These are phyloP conservation scores for Boeremia exigua DNA, from an alignment of 2,329 filamentous ascomycete species.

Conservation along the genomic window DNA sequence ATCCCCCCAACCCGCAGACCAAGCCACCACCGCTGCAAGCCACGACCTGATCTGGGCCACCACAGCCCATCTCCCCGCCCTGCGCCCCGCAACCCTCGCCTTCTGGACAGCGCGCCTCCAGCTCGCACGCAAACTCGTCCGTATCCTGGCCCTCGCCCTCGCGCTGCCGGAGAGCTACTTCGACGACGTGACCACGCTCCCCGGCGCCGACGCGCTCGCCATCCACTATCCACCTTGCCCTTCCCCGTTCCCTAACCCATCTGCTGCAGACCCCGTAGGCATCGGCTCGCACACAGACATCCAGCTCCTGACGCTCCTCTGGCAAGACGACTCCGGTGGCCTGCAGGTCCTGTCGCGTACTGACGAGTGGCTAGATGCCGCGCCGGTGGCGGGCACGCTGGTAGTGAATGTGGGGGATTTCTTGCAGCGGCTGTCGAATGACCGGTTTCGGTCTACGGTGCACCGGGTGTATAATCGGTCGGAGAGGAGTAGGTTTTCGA, in stretches of 20 bases:
- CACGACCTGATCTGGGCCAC: conserved; percentile 4
- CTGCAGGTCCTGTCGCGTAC: conserved; percentile 46
- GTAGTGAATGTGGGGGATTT: conserved; percentile 55
- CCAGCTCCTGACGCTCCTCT: conserved; percentile 16
- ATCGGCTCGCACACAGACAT: conserved; percentile 24
- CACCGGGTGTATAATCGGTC: conserved; percentile 33
- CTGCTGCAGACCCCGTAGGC: conserved; percentile 26
- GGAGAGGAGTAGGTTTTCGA: conserved; percentile 54
- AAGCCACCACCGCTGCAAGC: neutral
- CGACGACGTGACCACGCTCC: conserved; percentile 61
- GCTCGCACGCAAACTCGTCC: conserved; percentile 59
- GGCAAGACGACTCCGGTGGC: conserved; percentile 8
- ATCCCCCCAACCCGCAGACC: neutral
- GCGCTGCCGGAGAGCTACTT: conserved; percentile 62
- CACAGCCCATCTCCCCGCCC: conserved; percentile 46
- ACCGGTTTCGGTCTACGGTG: conserved; percentile 59
- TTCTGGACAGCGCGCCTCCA: conserved; percentile 59
- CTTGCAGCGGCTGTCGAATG: conserved; percentile 62
- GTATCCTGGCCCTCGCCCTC: conserved; percentile 62
- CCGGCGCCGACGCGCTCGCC: conserved; percentile 45
- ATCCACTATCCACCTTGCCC: conserved; percentile 28
- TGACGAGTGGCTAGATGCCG: conserved; percentile 43
- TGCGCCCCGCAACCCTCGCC: conserved; percentile 54
- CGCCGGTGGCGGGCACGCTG: conserved; percentile 37
- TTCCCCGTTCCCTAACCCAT: neutral